Evolutionary conservation across 2,329 filamentous ascomycete genomes (phyloP).

Genomic region (Aspergillus sclerotialis): DNA sequence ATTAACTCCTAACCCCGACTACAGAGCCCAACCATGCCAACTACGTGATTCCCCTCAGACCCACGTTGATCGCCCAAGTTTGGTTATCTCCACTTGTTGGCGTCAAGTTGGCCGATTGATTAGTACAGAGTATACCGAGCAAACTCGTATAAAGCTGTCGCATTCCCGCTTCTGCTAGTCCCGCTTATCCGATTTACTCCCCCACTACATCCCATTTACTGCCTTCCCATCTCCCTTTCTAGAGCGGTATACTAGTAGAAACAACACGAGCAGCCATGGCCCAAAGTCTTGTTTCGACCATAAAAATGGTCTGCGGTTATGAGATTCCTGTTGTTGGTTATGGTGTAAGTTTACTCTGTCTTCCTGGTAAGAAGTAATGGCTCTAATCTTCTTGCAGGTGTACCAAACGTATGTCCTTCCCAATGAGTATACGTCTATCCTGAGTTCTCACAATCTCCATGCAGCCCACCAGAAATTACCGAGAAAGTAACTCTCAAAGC

Average conservation of each 20-base stretch:
- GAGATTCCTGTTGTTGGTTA: slow-evolving; percentile 36
- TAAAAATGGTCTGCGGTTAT: slow-evolving; percentile 34
- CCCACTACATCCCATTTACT: not conserved
- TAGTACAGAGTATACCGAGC: not conserved
- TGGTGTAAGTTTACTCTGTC: slow-evolving; percentile 25
- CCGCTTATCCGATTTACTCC: not conserved
- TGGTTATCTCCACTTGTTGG: not conserved
- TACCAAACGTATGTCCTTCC: slow-evolving; percentile 30
- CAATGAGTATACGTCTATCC: not conserved
- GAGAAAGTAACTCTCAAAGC: slow-evolving; percentile 53
- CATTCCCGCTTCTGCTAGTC: not conserved
- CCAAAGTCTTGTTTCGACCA: slow-evolving; percentile 26
- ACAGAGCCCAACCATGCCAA: not conserved
- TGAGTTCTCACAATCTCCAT: slow-evolving; percentile 1
- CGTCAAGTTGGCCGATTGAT: not conserved
- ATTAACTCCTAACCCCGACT: not conserved
- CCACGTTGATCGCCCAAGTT: not conserved
- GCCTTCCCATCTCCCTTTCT: not conserved
- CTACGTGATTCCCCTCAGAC: not conserved
- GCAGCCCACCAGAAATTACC: slow-evolving; percentile 49
- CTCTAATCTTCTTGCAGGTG: slow-evolving; percentile 20
- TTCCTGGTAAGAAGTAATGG: not conserved
- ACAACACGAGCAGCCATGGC: too few species aligned
- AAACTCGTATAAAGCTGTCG: too few species aligned
- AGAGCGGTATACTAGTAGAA: not conserved